Evolutionary conservation across 1,284 basidiomycete genomes (phyloP).

Genomic region (Salmacisia buchloeana): DNA sequence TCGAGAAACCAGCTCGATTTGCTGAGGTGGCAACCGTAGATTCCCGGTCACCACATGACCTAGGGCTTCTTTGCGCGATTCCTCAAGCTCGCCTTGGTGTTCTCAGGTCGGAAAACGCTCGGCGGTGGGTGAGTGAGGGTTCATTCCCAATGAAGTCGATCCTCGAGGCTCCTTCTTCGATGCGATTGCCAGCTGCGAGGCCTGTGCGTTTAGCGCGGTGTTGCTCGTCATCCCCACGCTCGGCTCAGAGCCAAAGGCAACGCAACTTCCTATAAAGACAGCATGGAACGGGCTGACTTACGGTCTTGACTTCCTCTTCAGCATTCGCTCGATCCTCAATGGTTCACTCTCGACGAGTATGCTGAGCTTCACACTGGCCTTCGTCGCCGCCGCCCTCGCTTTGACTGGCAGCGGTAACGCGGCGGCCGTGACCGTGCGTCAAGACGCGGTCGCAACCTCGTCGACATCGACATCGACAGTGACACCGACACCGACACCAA

Average conservation of each 20-base stretch:
- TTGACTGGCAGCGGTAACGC: no score
- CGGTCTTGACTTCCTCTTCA: no score
- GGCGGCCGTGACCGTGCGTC: neutral
- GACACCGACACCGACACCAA: constrained; percentile 5
- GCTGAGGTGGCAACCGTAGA: neutral
- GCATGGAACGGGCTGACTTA: no score
- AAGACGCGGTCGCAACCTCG: neutral
- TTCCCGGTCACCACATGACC: neutral
- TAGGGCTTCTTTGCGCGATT: neutral
- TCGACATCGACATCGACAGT: neutral
- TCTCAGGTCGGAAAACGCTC: neutral
- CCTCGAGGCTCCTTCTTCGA: neutral
- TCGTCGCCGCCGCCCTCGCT: neutral
- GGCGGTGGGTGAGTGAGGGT: neutral
- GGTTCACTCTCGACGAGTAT: neutral
- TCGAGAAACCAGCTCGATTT: no score
- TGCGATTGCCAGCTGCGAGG: no score
- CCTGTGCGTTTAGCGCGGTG: neutral
- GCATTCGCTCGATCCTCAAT: no score
- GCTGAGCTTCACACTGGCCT: neutral
- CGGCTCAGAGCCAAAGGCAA: neutral
- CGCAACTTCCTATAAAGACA: neutral
- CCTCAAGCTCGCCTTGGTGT: neutral
- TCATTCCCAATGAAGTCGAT: neutral
- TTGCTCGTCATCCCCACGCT: neutral